A percentile compares a stretch with the other conserved stretches of the same genome.
phyloP scores from a whole-genome alignment of 768 basidiomycete genomes.

The Leccinellum albellum region DNA sequence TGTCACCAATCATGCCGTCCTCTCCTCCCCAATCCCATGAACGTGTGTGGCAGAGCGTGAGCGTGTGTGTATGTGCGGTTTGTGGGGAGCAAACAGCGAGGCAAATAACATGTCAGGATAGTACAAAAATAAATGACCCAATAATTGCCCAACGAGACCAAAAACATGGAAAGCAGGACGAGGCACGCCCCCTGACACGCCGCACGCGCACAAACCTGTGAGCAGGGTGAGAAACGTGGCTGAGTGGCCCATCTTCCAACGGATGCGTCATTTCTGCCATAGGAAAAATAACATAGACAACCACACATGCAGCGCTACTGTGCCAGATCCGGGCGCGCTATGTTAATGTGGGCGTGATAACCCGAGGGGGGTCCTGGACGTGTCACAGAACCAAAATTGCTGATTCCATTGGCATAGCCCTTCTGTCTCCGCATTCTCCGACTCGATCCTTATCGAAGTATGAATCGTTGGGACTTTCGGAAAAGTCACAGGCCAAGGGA shows the following conservation, averaged over 20 bases:
- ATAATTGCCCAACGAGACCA: background rate
- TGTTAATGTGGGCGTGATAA: background rate
- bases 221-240: conserved; percentile 21
- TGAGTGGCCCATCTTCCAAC: background rate
- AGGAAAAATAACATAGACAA: conserved; percentile 5
- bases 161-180: background rate
- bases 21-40: conserved; percentile 3
- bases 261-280: conserved; percentile 32
- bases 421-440: conserved; percentile 3
- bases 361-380: conserved; percentile 1
- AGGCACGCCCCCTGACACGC: background rate
- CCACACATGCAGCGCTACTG: background rate
- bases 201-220: background rate
- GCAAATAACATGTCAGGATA: background rate
- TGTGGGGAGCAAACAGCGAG: conserved; percentile 4
- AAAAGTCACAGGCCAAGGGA: background rate
- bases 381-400: conserved; percentile 3
- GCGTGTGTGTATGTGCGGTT: background rate
- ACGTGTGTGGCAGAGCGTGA: conserved; percentile 6
- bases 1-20: background rate
- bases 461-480: background rate
- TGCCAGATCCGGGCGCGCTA: background rate
- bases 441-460: background rate
- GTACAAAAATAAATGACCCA: background rate
- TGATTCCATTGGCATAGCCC: background rate